A percentile compares a stretch with the other conserved stretches of the same genome.
These are phyloP conservation scores for Lyophyllum semitale DNA, from an alignment of 768 basidiomycete species.

Conservation along the genomic window DNA sequence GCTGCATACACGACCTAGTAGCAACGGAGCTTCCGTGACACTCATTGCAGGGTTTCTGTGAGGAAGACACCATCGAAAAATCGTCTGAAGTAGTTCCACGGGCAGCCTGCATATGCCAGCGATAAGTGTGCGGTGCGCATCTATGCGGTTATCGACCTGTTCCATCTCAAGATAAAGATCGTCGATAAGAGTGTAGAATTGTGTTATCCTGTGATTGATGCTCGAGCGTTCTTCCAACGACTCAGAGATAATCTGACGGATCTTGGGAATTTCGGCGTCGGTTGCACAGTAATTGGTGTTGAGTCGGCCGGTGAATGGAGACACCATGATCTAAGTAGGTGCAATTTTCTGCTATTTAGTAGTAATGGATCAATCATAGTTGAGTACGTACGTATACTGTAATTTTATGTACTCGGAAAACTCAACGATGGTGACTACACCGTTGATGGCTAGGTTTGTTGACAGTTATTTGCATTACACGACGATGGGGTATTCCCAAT, in stretches of 20 bases:
- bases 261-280: not conserved
- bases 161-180: not conserved
- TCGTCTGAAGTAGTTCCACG: not conserved
- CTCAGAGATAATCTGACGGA: not conserved
- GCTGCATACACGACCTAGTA: slow-evolving; percentile 8
- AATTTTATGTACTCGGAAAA: too few species aligned
- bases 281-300: not conserved
- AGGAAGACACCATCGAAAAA: slow-evolving; percentile 6
- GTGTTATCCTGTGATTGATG: not conserved
- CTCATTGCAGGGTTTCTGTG: not conserved
- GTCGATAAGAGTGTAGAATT: not conserved
- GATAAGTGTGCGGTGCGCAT: not conserved
- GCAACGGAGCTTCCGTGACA: slow-evolving; percentile 6
- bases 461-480: too few species aligned
- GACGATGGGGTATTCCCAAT: too few species aligned
- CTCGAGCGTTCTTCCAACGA: not conserved
- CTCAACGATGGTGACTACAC: too few species aligned
- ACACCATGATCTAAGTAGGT: too few species aligned
- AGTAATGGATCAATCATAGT: too few species aligned
- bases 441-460: too few species aligned
- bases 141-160: not conserved
- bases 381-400: not conserved
- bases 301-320: not conserved
- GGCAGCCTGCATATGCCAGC: not conserved
- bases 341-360: too few species aligned